These are phyloP conservation scores for Postia placenta DNA, from an alignment of 768 basidiomycete species.

Conservation along the genomic window DNA sequence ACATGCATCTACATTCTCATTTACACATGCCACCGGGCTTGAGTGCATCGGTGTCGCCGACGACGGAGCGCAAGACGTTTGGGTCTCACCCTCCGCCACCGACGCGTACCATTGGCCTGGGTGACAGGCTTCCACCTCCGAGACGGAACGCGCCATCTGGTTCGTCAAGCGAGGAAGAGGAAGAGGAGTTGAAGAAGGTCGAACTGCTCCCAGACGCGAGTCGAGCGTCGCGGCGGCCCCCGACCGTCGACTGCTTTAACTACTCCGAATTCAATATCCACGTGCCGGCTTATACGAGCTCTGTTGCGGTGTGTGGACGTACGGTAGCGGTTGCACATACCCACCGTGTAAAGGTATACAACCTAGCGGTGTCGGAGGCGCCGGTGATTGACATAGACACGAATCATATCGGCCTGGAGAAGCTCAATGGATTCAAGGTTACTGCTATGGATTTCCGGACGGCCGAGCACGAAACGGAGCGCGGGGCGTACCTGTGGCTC, in stretches of 20 bases:
- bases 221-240: constrained; percentile 53
- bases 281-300: constrained; percentile 47
- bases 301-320: constrained; percentile 50
- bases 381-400: constrained; percentile 51
- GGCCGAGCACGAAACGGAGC: constrained; percentile 34
- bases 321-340: constrained; percentile 50
- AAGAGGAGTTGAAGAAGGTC: constrained; percentile 35
- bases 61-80: constrained; percentile 20
- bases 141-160: constrained; percentile 36
- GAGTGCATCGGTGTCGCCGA: constrained; percentile 3
- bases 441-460: constrained; percentile 77
- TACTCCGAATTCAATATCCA: constrained; percentile 46
- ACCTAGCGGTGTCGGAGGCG: constrained; percentile 41
- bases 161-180: constrained; percentile 45
- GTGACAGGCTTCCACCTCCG: constrained; percentile 64
- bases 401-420: constrained; percentile 46
- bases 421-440: constrained; percentile 61
- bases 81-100: constrained; percentile 58
- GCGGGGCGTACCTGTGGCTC: constrained; percentile 70
- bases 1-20: constrained; percentile 4
- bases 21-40: not conserved
- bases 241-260: constrained; percentile 25
- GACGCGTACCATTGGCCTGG: constrained; percentile 61
- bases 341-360: constrained; percentile 59
- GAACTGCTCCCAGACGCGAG: constrained; percentile 66